Conservation (phyloP, 2,329 filamentous ascomycete genomes). For the Penicillium sp. region DNA sequence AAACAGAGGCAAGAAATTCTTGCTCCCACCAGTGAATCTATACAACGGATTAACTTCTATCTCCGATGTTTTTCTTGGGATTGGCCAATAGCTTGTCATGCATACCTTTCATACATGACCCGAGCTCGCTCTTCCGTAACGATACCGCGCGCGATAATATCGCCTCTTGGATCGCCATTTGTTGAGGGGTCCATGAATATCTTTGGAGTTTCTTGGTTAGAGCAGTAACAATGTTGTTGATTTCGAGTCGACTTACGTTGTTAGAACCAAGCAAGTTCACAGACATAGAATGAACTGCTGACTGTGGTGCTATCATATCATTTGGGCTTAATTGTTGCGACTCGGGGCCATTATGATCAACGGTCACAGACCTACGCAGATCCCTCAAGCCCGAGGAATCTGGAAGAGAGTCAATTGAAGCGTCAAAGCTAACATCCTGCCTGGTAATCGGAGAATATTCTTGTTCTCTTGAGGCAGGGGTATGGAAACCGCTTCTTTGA, state of each 20-base stretch:
- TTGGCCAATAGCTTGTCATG: neutral
- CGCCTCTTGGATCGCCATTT: slow-evolving; percentile 29
- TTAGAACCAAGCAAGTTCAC: slow-evolving; percentile 34
- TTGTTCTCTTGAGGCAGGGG: slow-evolving; percentile 26
- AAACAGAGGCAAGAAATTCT: slow-evolving; percentile 36
- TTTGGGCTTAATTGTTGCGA: slow-evolving; percentile 36
- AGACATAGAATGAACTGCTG: slow-evolving; percentile 39
- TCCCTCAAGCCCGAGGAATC: slow-evolving; percentile 17
- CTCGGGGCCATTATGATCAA: slow-evolving; percentile 29
- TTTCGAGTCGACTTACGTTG: slow-evolving; percentile 20
- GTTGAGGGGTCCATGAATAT: slow-evolving; percentile 34
- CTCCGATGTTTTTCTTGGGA: neutral
- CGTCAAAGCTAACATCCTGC: slow-evolving; percentile 20
- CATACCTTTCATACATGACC: slow-evolving; percentile 37
- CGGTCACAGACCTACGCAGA: slow-evolving; percentile 23
- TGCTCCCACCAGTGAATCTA: slow-evolving; percentile 35
- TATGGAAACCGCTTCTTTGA: slow-evolving; percentile 23
- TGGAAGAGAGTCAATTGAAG: slow-evolving; percentile 25
- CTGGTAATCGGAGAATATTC: slow-evolving; percentile 26
- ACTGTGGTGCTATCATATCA: slow-evolving; percentile 39
- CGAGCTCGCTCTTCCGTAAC: slow-evolving; percentile 35
- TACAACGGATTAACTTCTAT: neutral
- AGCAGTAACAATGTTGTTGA: neutral
- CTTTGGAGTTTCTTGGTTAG: slow-evolving; percentile 4
- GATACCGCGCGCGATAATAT: slow-evolving; percentile 34